These are phyloP conservation scores for Cryoendolithus antarcticus DNA, from an alignment of 2,329 filamentous ascomycete species.

Conservation along the genomic window DNA sequence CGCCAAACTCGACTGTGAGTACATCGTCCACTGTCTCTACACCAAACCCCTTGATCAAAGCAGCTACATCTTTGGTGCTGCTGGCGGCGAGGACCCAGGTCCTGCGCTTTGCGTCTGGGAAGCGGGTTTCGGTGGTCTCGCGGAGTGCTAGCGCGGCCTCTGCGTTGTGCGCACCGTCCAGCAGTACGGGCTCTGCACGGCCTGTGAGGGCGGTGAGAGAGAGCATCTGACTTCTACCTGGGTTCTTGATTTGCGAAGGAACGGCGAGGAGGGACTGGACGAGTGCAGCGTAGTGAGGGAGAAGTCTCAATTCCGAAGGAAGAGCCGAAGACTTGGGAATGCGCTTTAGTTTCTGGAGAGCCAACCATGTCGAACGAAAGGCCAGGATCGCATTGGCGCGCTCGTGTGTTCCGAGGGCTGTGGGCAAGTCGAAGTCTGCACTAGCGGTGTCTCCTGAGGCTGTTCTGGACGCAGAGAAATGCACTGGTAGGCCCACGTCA, in stretches of 20 bases:
- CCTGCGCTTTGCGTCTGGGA: conserved; percentile 20
- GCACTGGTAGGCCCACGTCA: no score
- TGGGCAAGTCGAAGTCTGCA: no score
- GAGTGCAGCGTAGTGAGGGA: neutral
- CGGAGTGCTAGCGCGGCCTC: conserved; percentile 66
- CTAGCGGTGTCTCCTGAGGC: no score
- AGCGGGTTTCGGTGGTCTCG: conserved; percentile 49
- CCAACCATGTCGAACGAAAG: no score
- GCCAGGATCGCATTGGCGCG: no score
- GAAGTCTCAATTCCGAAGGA: no score
- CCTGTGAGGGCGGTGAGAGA: conserved; percentile 39
- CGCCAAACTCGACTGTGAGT: conserved; percentile 63
- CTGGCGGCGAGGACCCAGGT: conserved; percentile 83
- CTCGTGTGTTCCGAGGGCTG: no score
- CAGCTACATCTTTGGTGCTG: conserved; percentile 40
- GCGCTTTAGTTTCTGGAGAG: no score
- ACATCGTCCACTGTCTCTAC: conserved; percentile 45
- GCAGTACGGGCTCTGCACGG: conserved; percentile 44
- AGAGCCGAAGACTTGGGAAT: no score
- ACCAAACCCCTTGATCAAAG: no score
- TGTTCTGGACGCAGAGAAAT: no score
- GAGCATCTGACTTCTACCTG: conserved; percentile 57
- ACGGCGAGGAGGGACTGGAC: conserved; percentile 5
- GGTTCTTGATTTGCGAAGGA: conserved; percentile 28
- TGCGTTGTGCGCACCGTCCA: conserved; percentile 88